Evolutionary conservation across 2,329 filamentous ascomycete genomes (phyloP), one percentile per base, ranked within the genome.

Genomic region (Diaporthe destruens): DNA sequence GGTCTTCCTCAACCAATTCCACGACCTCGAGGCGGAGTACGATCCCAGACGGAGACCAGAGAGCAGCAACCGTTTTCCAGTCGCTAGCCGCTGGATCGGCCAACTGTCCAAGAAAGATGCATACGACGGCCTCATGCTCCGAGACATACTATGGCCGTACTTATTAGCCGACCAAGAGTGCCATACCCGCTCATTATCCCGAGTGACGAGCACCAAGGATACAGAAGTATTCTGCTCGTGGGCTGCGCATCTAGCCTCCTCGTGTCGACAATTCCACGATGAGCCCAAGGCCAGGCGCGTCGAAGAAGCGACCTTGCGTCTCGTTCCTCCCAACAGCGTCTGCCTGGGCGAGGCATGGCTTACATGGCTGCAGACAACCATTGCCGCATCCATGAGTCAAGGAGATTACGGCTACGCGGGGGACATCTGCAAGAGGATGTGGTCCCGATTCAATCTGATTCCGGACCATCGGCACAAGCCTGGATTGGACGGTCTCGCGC

Each of bases 391-490:
- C n/a, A 49, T 32, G 7, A 9, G n/a, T 25, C 61, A 20, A 18
- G 61, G 44, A 44, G 61, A 65, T 32, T 36, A 36, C 61, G 32
- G n/a, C 29, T 65, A 65, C n/a, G 44, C 61, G n/a, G 44, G n/a
- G n/a, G 1, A 18, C 20, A 65, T 65, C 34, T 65, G 61, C n/a
- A 51, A 65, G n/a, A 44, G 39, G 14, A 65, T 65, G 29, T 65
- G 61, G 61, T 65, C 61, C 4, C 61, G 61, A 20, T 36, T 65
- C 32, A 32, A 51, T 11, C 6, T 4, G 4, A 36, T 44, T 18
- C 44, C 61, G 3, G 61, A 65, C 23, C 61, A 65, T 34, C 61
- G 61, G 18, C 61, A 65, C n/a, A 65, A 51, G 44, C 61, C 61
- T 25, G 44, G 61, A 25, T 39, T 65, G 12, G 44, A 65, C 7